Percentiles rank a stretch among this genome's conserved stretches.
These are phyloP conservation scores for Quaeritorhiza haematococci DNA, from an alignment of 371 early-diverging fungal genomes.

Conservation along the genomic window DNA sequence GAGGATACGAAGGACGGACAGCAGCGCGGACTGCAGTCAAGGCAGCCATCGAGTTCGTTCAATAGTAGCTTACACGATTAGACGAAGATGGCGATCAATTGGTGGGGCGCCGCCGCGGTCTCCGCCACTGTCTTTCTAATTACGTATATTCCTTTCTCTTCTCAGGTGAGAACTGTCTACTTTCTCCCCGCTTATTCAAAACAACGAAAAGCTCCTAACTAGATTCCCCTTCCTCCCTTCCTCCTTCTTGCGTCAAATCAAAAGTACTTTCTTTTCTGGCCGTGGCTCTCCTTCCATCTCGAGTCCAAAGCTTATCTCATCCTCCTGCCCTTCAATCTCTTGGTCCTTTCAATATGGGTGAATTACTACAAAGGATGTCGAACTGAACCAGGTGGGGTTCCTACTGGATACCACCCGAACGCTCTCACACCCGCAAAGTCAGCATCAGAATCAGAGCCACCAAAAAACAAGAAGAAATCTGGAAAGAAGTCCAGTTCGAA, in stretches of 20 bases:
- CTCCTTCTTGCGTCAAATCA: conserved; percentile 31
- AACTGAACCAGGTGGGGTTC: conserved; percentile 78
- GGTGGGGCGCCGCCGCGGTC: conserved; percentile 16
- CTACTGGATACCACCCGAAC: conserved; percentile 45
- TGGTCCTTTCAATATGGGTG: conserved; percentile 58
- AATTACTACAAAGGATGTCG: conserved; percentile 77
- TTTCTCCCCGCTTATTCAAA: not conserved
- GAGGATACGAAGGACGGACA: no score
- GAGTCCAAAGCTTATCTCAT: conserved; percentile 24
- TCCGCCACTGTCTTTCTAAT: conserved; percentile 39
- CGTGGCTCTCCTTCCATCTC: conserved; percentile 40
- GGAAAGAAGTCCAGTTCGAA: not conserved
- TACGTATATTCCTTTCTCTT: conserved; percentile 29
- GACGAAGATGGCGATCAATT: not conserved
- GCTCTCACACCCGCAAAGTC: not conserved
- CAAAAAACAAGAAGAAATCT: not conserved
- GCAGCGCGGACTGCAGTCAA: no score
- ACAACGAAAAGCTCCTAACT: not conserved
- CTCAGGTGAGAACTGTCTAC: conserved; percentile 18
- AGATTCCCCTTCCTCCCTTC: conserved; percentile 27
- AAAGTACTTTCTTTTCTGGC: conserved; percentile 48
- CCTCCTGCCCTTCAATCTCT: conserved; percentile 61
- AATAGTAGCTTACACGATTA: no score
- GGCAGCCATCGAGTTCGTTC: no score
- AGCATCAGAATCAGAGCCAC: not conserved